A percentile compares a stretch with the other conserved stretches of the same genome.
Evolutionary conservation across 768 basidiomycete species (phyloP).

Genomic region (Chalciporus piperatus): DNA sequence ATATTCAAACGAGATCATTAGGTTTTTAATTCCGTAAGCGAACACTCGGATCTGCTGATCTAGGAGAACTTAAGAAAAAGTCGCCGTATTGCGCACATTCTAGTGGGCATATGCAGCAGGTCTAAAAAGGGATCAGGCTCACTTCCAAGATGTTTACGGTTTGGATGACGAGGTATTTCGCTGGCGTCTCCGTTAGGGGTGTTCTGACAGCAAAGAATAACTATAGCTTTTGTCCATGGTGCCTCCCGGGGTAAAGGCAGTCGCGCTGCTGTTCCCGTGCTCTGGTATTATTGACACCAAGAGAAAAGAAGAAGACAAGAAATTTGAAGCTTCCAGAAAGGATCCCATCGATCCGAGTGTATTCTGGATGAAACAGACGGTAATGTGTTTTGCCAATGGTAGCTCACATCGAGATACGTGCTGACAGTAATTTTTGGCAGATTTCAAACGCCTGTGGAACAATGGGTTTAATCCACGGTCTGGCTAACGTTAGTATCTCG

Average conservation of each 20-base stretch:
- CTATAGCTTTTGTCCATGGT: conserved; percentile 67
- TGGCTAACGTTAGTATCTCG: conserved; percentile 64
- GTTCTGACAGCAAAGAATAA: background rate
- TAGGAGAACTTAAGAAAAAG: background rate
- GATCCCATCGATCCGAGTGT: conserved; percentile 58
- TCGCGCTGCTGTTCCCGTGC: conserved; percentile 83
- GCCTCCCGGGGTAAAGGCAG: conserved; percentile 72
- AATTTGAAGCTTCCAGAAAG: conserved; percentile 45
- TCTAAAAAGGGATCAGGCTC: conserved; percentile 44
- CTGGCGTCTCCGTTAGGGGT: background rate
- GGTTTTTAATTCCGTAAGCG: conserved; percentile 33
- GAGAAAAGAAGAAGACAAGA: conserved; percentile 58
- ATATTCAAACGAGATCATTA: conserved; percentile 7
- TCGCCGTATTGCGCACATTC: background rate
- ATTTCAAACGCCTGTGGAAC: conserved; percentile 87
- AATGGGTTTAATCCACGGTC: conserved; percentile 79
- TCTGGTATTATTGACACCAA: conserved; percentile 47
- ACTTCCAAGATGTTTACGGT: conserved; percentile 73
- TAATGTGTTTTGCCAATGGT: conserved; percentile 21
- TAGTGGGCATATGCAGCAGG: conserved; percentile 76
- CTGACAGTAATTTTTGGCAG: conserved; percentile 33
- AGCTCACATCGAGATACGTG: background rate
- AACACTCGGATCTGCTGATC: background rate
- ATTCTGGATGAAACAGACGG: conserved; percentile 91
- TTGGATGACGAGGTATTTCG: conserved; percentile 59